A percentile compares a stretch with the other conserved stretches of the same genome.
Conservation (phyloP, 2,329 filamentous ascomycete genomes). For the Diaporthe humulicola region DNA sequence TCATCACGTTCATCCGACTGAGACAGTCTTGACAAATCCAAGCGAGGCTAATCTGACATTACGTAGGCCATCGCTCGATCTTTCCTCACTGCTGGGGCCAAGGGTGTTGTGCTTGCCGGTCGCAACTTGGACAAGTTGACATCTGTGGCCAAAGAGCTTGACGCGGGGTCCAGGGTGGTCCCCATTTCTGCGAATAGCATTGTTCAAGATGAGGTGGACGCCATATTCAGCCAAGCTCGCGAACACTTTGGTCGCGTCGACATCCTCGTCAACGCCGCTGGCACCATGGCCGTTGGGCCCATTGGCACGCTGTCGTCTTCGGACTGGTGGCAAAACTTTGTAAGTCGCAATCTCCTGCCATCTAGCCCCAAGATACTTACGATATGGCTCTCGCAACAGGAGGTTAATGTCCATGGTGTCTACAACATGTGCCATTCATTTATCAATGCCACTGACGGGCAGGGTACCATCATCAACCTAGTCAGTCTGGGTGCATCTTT, state of each 20-base stretch:
- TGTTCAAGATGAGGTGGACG: constrained; percentile 24
- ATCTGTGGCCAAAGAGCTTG: background rate
- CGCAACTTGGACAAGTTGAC: constrained; percentile 41
- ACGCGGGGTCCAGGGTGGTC: background rate
- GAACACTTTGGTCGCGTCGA: constrained; percentile 44
- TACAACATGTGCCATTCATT: constrained; percentile 45
- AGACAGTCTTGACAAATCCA: too few relatives aligned
- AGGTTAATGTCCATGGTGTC: constrained; percentile 45
- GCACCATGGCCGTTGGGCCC: constrained; percentile 36
- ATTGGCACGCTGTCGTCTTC: constrained; percentile 39
- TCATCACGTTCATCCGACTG: background rate
- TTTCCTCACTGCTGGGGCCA: constrained; percentile 46
- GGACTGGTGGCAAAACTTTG: constrained; percentile 43
- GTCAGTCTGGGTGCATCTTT: constrained; percentile 44
- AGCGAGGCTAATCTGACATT: background rate
- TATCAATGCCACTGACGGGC: constrained; percentile 42
- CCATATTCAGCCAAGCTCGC: constrained; percentile 40
- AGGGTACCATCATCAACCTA: constrained; percentile 46
- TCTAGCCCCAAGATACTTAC: background rate
- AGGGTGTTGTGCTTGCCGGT: constrained; percentile 48
- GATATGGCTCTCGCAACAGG: constrained; percentile 38
- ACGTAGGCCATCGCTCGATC: constrained; percentile 41
- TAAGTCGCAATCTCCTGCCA: background rate
- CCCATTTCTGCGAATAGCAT: background rate
- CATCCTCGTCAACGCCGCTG: constrained; percentile 45